Base-by-base conservation (phyloP, 768 basidiomycete species). In the Suillus occidentalis region DNA sequence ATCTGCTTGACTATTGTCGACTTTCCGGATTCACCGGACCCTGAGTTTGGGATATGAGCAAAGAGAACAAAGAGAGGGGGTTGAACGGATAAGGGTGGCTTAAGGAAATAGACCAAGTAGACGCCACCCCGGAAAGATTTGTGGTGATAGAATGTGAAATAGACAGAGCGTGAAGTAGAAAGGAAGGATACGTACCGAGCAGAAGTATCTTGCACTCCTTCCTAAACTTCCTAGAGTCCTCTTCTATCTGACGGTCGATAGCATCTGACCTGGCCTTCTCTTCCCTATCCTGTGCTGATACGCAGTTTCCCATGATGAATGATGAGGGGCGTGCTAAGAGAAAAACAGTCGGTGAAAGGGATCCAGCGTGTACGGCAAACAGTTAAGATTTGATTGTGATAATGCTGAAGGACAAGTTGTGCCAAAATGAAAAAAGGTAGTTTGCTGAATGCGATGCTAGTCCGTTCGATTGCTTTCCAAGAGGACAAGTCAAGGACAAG, bases 1-100 rank as follows among this genome's bases (percentile, higher is more conserved):
- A 99, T 97, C 77, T 99, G 96, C 75, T 99, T 98, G 42, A 97
- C 95, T 68, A 99, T 94, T 0, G 96, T 99, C 5, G 88, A 89
- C 79, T 98, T 98, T 7, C 96, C 97, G 0, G 91, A 93, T 80
- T 97, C 95, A 71, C 96, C 94, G 16, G 95, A 95, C 63, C 96
- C 95, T 96, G 70, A 16, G n/a, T 34, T 22, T 37, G 6, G 2
- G 34, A 63, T 55, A 49, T 64, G 12, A 63, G 42, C 10, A 36
- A n/a, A 12, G 4, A 31, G 39, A 53, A 52, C 47, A 20, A 59
- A 39, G 36, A 53, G 13, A 36, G 16, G 34, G 36, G 61, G 42
- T 36, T 34, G 42, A 50, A 64, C 34, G 61, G 56, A 50, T 60
- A 22, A 45, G 39, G 45, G 28, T 34, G 4, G 22, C 4, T 20